Evolutionary conservation across 2,329 filamentous ascomycete genomes (phyloP).

Genomic region (Monosporascus sp.): DNA sequence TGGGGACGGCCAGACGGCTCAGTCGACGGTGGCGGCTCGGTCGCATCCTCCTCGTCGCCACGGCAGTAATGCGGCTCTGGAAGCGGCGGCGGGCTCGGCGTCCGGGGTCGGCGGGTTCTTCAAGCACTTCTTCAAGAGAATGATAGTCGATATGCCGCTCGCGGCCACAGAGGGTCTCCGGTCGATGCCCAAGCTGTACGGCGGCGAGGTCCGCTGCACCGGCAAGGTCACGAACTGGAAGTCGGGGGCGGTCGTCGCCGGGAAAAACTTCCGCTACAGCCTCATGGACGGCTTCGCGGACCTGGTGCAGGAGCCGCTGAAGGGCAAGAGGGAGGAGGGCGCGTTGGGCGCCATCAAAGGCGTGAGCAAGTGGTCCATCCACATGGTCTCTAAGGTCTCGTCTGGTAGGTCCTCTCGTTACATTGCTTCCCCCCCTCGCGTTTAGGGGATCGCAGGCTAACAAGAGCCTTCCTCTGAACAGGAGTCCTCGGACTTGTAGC

Average conservation of each 20-base stretch:
- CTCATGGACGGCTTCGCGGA: conserved; percentile 40
- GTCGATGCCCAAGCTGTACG: conserved; percentile 44
- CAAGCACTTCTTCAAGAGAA: conserved; percentile 2
- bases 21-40: neutral
- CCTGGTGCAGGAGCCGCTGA: conserved; percentile 35
- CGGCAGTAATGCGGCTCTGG: neutral
- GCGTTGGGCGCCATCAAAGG: conserved; percentile 35
- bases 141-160: conserved; percentile 40
- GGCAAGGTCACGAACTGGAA: conserved; percentile 38
- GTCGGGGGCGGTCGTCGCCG: conserved; percentile 36
- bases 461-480: neutral
- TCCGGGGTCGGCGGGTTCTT: conserved; percentile 5
- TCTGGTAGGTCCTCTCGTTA: conserved; percentile 4
- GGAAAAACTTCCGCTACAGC: conserved; percentile 39
- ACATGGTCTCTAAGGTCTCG: conserved; percentile 8
- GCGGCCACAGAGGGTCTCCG: conserved; percentile 47
- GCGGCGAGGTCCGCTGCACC: conserved; percentile 34
- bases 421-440: too few relatives aligned
- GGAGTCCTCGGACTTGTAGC: conserved; percentile 9
- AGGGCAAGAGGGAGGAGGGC: conserved; percentile 34
- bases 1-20: conserved; percentile 1
- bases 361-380: conserved; percentile 35
- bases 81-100: conserved; percentile 3
- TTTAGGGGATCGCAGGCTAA: neutral
- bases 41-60: neutral